Evolutionary conservation across 805 yeast species (phyloP).

Genomic region (Cyberlindnera meyerae): DNA sequence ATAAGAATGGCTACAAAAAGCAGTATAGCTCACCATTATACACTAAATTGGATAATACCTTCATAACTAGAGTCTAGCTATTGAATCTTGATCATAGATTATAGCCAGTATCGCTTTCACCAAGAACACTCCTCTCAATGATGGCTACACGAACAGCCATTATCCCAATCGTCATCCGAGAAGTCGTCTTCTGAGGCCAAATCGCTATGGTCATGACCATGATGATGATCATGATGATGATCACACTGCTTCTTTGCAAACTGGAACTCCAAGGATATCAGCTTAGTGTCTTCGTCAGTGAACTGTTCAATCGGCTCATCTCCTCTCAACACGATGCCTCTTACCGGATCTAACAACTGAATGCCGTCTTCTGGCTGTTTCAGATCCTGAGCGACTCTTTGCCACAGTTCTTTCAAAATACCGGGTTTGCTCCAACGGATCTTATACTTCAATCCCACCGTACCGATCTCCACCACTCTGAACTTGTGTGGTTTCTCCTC

Average conservation of each 20-base stretch:
- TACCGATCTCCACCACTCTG: slow-evolving; percentile 16
- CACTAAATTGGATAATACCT: no score
- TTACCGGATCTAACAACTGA: slow-evolving; percentile 18
- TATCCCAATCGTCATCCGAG: slow-evolving; percentile 24
- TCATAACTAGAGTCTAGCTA: no score
- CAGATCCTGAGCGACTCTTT: slow-evolving; percentile 22
- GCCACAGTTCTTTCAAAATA: slow-evolving; percentile 14
- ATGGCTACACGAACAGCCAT: slow-evolving; percentile 24
- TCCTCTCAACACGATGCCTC: slow-evolving; percentile 16
- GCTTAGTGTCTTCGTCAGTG: slow-evolving; percentile 10
- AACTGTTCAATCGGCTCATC: slow-evolving; percentile 15
- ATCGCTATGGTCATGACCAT: slow-evolving; percentile 15
- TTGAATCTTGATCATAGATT: no score
- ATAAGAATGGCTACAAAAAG: no score
- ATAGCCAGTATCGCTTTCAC: no score
- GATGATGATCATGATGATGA: slow-evolving; percentile 8
- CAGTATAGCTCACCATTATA: no score
- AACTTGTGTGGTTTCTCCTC: slow-evolving; percentile 17
- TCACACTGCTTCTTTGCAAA: slow-evolving; percentile 6
- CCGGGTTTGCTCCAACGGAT: slow-evolving; percentile 15
- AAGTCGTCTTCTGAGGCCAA: slow-evolving; percentile 19
- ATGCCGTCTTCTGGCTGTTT: slow-evolving; percentile 14
- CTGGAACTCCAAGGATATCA: slow-evolving; percentile 19
- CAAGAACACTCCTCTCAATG: no score
- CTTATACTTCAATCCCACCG: slow-evolving; percentile 17